phyloP scores from a whole-genome alignment of 176 grass and related monocot species.

The Stipa capillata region DNA sequence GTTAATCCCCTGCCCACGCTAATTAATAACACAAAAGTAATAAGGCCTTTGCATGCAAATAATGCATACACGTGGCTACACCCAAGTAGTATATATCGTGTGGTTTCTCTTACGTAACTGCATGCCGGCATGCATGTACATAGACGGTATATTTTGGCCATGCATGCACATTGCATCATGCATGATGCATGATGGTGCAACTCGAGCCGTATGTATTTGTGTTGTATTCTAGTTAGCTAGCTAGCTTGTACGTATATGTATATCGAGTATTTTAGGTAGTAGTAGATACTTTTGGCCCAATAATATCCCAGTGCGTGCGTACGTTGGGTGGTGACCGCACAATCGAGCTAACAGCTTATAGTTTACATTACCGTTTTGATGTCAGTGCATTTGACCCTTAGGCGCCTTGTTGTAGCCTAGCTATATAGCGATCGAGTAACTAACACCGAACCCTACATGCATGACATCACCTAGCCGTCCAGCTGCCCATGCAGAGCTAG shows the following conservation, averaged over 20 bases:
- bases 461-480: neutral
- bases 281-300: neutral
- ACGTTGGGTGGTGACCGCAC: neutral
- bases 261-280: neutral
- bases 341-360: neutral
- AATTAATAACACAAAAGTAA: no score
- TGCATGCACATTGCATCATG: no score
- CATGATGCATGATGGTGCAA: neutral
- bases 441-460: neutral
- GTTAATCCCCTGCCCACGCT: neutral
- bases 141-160: no score
- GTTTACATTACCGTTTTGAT: slow-evolving; percentile 27
- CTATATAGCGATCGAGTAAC: neutral
- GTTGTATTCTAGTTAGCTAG: no score
- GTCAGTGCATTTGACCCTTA: slow-evolving; percentile 22
- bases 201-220: no score
- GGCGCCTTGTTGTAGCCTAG: neutral
- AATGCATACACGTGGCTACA: no score
- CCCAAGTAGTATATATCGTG: no score
- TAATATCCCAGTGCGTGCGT: neutral
- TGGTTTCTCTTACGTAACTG: no score
- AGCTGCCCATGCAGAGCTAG: no score
- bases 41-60: no score
- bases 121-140: no score
- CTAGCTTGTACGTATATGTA: neutral